Evolutionary conservation across 495 filamentous ascomycete genomes (phyloP), one percentile per base, ranked within the genome.

Genomic region (Xylaria nigripes): DNA sequence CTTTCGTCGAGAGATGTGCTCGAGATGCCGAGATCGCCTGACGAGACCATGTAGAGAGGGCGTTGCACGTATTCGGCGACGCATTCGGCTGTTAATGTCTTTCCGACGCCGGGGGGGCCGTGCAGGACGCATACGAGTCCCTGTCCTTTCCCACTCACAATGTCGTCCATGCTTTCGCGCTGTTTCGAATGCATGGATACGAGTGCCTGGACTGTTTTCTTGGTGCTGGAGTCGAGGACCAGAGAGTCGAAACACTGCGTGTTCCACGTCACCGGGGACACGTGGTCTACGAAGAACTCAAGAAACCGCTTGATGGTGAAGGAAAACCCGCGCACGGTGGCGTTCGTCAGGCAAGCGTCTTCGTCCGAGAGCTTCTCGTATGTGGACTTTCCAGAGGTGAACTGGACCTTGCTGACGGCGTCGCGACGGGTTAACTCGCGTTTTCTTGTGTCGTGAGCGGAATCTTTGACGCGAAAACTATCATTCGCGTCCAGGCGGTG

Each of bases 31-130:
- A 82, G 67, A 19, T 83, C 79, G 7, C 79, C 78, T 0, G 72
- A 72, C 7, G 75, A 77, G 5, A 85, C 71, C 21, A 66, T 63
- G 58, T 76, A 78, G 0, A 85, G 68, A 12, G 82, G 80, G n/a
- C 70, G 69, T 29, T 74, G 53, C 9, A 71, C 70, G 29, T 70
- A 59, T 55, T 81, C 78, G 0, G 81, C 79, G 7, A 81, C 68
- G n/a, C 68, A 70, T 48, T 76, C 64, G 12, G 64, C 70, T 6
- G 69, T 71, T 18, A 71, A 51, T 2, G 71, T 72, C 60, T 74
- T 74, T 41, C 71, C 71, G 0, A 69, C 66, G 12, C 70, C 71
- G 0, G 61, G 68, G 1, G 67, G 67, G 15, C 71, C 71, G 43
- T 73, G 68, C 0, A 73, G 57, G 3, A 84, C 68, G 47, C 67